phyloP scores from a whole-genome alignment of 2,329 filamentous ascomycete genomes.

The Bipolaris oryzae region DNA sequence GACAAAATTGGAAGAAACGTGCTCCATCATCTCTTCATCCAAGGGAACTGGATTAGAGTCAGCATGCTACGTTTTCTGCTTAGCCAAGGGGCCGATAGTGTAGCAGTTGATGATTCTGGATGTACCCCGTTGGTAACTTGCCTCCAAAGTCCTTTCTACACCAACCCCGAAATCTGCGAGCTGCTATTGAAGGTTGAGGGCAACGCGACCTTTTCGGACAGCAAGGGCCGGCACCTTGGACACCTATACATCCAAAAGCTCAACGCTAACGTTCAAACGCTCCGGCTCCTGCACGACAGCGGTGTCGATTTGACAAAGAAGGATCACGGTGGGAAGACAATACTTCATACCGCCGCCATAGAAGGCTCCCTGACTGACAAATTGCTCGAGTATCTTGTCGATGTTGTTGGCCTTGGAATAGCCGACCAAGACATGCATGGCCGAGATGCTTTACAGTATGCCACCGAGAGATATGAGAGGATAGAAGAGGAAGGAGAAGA shows the following conservation, averaged over 20 bases:
- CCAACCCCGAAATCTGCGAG: too few species aligned
- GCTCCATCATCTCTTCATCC: too few species aligned
- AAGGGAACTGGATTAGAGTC: too few species aligned
- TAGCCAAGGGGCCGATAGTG: too few species aligned
- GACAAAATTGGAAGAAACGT: too few species aligned
- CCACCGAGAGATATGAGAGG: neutral
- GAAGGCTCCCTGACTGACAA: neutral
- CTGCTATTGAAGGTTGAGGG: too few species aligned
- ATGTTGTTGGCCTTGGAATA: neutral
- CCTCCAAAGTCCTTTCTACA: too few species aligned
- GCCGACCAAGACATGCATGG: neutral
- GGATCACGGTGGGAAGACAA: neutral
- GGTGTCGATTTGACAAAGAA: neutral
- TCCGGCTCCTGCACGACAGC: neutral
- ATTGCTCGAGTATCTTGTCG: neutral
- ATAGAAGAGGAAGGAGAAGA: neutral
- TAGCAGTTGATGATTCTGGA: too few species aligned
- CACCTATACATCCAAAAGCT: neutral
- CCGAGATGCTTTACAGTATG: neutral
- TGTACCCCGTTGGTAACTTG: too few species aligned
- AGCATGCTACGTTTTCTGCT: too few species aligned
- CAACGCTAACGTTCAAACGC: neutral
- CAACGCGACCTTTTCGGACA: slow-evolving; percentile 10
- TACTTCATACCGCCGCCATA: neutral
- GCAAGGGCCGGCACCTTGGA: neutral